Conservation (phyloP, 1,284 basidiomycete species). For the Moesziomyces globuligerus region DNA sequence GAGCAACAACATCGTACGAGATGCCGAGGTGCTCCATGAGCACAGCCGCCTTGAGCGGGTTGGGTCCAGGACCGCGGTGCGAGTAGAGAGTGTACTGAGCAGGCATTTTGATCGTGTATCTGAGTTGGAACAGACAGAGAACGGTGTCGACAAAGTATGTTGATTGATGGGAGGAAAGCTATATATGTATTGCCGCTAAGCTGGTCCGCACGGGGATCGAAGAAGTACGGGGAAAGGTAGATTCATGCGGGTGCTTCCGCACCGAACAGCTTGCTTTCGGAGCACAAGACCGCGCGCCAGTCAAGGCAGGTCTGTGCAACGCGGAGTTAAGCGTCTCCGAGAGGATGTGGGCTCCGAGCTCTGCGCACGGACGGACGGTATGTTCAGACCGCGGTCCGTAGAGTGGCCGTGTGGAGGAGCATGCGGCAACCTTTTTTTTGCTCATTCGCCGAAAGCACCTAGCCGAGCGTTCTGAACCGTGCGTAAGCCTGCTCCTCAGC, state of each 20-base stretch:
- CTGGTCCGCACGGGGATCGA: background rate
- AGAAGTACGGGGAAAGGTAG: background rate
- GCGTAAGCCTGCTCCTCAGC: background rate
- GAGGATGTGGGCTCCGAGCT: background rate
- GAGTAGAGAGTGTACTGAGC: constrained; percentile 61
- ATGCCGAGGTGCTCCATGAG: constrained; percentile 59
- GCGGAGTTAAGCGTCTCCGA: constrained; percentile 2
- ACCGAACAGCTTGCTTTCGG: background rate
- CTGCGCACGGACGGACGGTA: background rate
- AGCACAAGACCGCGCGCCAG: no score
- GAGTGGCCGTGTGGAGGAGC: background rate
- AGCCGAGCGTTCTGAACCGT: constrained; percentile 6
- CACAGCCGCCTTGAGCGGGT: constrained; percentile 58
- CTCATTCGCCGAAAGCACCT: constrained; percentile 3
- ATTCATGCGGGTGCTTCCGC: background rate
- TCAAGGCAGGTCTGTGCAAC: background rate
- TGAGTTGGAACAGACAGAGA: no score
- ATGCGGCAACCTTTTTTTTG: background rate
- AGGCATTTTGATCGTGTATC: constrained; percentile 10
- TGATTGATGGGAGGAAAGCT: no score
- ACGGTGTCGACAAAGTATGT: no score
- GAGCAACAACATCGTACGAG: constrained; percentile 49
- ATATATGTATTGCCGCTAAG: background rate
- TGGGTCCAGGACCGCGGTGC: constrained; percentile 55
- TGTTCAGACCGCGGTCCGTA: no score